Base-by-base conservation (phyloP, 1,284 basidiomycete species). In the Papiliotrema fonsecae region DNA sequence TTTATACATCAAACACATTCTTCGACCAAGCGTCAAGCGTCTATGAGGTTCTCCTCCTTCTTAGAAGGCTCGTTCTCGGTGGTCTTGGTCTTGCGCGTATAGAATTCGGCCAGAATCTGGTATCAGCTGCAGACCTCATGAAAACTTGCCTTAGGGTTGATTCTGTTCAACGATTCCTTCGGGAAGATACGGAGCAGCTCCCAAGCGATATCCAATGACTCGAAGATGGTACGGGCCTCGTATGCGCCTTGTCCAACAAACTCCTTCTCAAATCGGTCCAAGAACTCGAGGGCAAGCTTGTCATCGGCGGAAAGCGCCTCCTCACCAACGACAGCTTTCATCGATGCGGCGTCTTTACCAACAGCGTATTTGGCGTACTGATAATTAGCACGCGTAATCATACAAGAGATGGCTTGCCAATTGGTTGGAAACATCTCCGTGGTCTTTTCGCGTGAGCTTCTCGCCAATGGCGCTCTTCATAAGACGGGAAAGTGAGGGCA, bases 381-480 rank as follows among this genome's bases (percentile, higher is more conserved):
- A n/a, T 32, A 18, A 38, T 45, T 11, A 19, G 35, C 44, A 48
- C 45, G 50, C 31, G 21, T n/a, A 19, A 19, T 7, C 24, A 6
- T 9, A 16, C 7, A 28, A 49, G 58, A 51, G 28, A 32, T n/a
- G 13, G 75, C 84, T 54, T 57, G 87, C 87, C 76, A 97, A 77
- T 76, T 97, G 92, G 77, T 97, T 97, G 14, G 94, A 98, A 32
- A 98, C 96, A 76, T 99, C 96, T 66, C 90, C 87, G 73, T 98
- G 96, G 76, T 99, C 96, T 75, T 92, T 96, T 69, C 96, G 84
- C 47, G 96, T 98, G 66, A 97, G 79, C 76, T 90, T 85, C 75
- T 97, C 94, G 56, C 96, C 96, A 72, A 98, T 97, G 59, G 96
- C 96, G 61, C 86, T 90, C 84, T 99, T 99, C 96, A 99, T 99